These are phyloP conservation scores for Pseudogymnoascus sp. DNA, from an alignment of 2,329 filamentous ascomycete genomes.

Conservation along the genomic window DNA sequence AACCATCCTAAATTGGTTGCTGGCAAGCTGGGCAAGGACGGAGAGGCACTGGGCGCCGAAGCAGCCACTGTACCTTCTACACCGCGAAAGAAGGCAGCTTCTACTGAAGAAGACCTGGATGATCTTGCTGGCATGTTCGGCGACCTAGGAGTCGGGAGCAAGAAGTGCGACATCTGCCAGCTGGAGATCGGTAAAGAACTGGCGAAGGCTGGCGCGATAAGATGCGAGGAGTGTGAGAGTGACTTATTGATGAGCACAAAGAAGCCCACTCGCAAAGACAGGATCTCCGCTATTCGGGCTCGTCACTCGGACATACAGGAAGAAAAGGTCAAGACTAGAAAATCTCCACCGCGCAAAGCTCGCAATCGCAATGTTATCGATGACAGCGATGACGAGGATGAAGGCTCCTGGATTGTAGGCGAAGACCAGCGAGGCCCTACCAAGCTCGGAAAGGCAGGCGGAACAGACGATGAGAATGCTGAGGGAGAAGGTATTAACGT, in stretches of 20 bases:
- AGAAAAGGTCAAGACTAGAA: slow-evolving; percentile 23
- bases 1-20: slow-evolving; percentile 88
- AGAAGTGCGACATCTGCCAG: slow-evolving; percentile 30
- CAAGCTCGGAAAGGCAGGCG: slow-evolving; percentile 70
- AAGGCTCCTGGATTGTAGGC: slow-evolving; percentile 74
- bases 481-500: slow-evolving; percentile 81
- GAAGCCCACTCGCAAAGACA: slow-evolving; percentile 29
- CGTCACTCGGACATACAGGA: slow-evolving; percentile 28
- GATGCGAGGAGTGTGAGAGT: slow-evolving; percentile 67
- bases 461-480: slow-evolving; percentile 77
- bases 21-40: slow-evolving; percentile 78
- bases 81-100: slow-evolving; percentile 37
- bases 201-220: slow-evolving; percentile 37
- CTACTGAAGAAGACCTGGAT: slow-evolving; percentile 62
- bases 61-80: not conserved
- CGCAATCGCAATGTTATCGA: slow-evolving; percentile 50
- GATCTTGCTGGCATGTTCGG: slow-evolving; percentile 80
- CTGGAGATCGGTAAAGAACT: slow-evolving; percentile 25
- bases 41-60: slow-evolving; percentile 69
- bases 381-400: slow-evolving; percentile 59
- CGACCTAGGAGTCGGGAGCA: slow-evolving; percentile 52
- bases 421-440: slow-evolving; percentile 55
- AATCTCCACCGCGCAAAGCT: slow-evolving; percentile 40
- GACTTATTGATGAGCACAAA: slow-evolving; percentile 57
- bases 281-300: slow-evolving; percentile 20